Base-by-base conservation (phyloP, 495 filamentous ascomycete species). In the Cercophora newfieldiana region DNA sequence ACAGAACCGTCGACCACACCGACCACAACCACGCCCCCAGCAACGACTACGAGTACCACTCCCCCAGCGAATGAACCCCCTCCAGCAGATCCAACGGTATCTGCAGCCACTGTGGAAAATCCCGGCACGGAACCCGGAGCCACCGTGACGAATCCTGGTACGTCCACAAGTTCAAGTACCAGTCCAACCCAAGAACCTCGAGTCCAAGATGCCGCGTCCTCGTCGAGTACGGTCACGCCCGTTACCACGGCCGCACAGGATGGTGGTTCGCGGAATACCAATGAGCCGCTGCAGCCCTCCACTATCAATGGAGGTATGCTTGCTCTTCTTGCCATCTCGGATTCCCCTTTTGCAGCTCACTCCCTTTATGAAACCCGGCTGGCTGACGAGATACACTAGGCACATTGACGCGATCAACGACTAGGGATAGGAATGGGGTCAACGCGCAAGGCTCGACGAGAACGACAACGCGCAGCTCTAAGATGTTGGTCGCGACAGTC, bases 301-400 rank as follows among this genome's bases (percentile, higher is more conserved):
- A 67, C 68, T 28, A 58, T 62, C 47, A 33, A 69, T 44, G 74
- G 68, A 69, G 72, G 70, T 72, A 73, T 50, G 74, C n/a, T 63
- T 19, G 10, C 44, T 30, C 18, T 22, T 37, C 22, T 51, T 26
- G n/a, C 18, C 44, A 16, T 1, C n/a, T 48, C 21, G 3, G 16
- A 28, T 29, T 63, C 50, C n/a, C 58, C n/a, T 19, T 51, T n/a
- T 24, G 19, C 66, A 57, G 18, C 29, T 66, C 0, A 26, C 3
- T 31, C 10, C 0, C 18, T 12, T 37, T 28, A 18, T 47, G 28
- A 30, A 58, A 21, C 55, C 22, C 5, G 3, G 26, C 10, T 28
- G 31, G 10, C 60, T 66, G 67, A 64, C 59, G 0, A 7, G 3
- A 7, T 59, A 22, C 49, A 70, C 68, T 68, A 8, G 70, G 69